Base-by-base conservation (phyloP, 2,329 filamentous ascomycete genomes). In the Verticillium isaacii region DNA sequence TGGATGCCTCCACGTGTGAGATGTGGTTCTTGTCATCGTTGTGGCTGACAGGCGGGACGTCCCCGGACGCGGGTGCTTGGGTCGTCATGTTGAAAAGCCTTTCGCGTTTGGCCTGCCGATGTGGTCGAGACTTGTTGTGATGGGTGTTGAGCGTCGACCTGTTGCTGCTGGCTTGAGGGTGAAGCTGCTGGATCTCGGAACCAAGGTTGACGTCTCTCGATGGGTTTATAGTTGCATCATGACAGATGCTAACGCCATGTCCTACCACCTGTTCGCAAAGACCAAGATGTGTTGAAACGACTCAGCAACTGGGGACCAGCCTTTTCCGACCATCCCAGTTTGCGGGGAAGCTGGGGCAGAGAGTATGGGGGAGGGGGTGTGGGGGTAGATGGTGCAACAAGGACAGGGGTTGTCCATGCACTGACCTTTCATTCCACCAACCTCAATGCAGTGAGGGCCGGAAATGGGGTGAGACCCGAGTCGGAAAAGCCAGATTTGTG, bases 21-120 rank as follows among this genome's bases (percentile, higher is more conserved):
- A 58, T 58, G 23, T 58, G 39, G 25, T 58, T 58, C 57, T 58
- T 58, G 25, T 58, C 57, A 34, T 58, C 57, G 37, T 9, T 25
- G 15, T 36, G 23, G 45, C 45, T 23, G 9, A n/a, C 9, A 12
- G 19, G 5, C 19, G 45, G 19, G 11, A 14, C 34, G 14, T 11
- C 34, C 14, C 34, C 34, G 34, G 34, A 9, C 34, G 34, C 34
- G 14, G 45, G n/a, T 50, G 45, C 8, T 23, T 50, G 19, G 8
- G 45, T 23, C 9, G 45, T 19, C 45, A 50, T 50, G 19, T 50
- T 50, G 45, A 50, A 50, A 50, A 14, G 19, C 45, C 45, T 50
- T 23, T n/a, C 23, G 39, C 17, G 15, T 50, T 50, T 25, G 2
- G 45, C 19, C 45, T 50, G 45, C n/a, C 19, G 8, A 8, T 25